A percentile compares a stretch with the other conserved stretches of the same genome.
These are phyloP conservation scores for Wickerhamomyces kurtzmanii DNA, from an alignment of 805 yeast species.

Conservation along the genomic window DNA sequence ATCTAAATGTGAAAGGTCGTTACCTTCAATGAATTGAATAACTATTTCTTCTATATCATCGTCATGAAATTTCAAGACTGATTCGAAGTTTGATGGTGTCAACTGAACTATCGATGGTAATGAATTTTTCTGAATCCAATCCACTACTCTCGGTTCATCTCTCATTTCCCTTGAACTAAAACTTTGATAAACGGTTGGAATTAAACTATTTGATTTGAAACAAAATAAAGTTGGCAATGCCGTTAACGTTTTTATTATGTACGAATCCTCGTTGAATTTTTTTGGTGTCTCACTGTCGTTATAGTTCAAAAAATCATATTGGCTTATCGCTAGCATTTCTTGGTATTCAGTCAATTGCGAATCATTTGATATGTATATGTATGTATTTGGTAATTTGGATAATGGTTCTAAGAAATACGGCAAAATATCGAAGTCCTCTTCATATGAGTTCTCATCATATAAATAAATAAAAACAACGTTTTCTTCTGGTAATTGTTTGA, in stretches of 20 bases:
- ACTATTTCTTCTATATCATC: constrained; percentile 3
- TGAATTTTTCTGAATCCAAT: constrained; percentile 39
- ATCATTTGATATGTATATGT: constrained; percentile 44
- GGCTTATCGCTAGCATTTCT: constrained; percentile 23
- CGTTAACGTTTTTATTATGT: constrained; percentile 41
- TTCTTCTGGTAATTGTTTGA: constrained; percentile 11
- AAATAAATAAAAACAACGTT: constrained; percentile 43
- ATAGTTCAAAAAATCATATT: constrained; percentile 33
- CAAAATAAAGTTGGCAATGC: constrained; percentile 54
- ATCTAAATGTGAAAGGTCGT: constrained; percentile 16
- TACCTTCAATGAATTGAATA: neutral
- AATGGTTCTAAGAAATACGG: constrained; percentile 53
- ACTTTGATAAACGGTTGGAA: constrained; percentile 45
- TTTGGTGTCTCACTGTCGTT: constrained; percentile 23
- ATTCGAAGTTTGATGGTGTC: constrained; percentile 22
- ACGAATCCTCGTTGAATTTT: constrained; percentile 33
- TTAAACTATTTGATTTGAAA: constrained; percentile 45
- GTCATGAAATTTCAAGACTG: too few species aligned
- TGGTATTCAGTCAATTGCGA: constrained; percentile 30
- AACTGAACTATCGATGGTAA: constrained; percentile 46
- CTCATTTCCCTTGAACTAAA: constrained; percentile 59
- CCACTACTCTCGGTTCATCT: constrained; percentile 31
- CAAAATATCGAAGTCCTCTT: constrained; percentile 55
- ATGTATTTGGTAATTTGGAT: constrained; percentile 46
- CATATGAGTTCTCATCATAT: constrained; percentile 37